phyloP scores from a whole-genome alignment of 2,329 filamentous ascomycete species.

The Sclerotinia subarctica region DNA sequence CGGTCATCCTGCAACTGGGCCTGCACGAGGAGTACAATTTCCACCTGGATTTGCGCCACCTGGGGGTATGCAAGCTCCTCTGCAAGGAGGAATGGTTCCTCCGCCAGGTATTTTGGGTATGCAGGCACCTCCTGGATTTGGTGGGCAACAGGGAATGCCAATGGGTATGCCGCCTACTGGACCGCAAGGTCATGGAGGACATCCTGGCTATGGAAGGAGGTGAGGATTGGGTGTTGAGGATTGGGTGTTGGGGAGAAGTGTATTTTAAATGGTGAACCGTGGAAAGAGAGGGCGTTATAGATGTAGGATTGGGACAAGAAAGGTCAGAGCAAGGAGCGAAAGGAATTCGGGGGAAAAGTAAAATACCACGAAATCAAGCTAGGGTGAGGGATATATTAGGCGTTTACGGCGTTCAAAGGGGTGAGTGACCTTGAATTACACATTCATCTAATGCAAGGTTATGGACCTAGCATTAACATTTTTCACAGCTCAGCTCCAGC shows the following conservation, averaged over 20 bases:
- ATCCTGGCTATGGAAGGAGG: slow-evolving; percentile 20
- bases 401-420: slow-evolving; percentile 5
- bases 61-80: slow-evolving; percentile 1
- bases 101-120: slow-evolving; percentile 26
- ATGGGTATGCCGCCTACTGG: slow-evolving; percentile 34
- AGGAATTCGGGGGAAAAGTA: neutral
- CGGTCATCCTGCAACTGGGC: neutral
- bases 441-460: neutral
- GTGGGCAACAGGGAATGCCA: slow-evolving; percentile 28
- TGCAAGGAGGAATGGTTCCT: neutral
- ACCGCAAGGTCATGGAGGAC: slow-evolving; percentile 27
- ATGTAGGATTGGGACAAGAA: neutral
- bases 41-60: slow-evolving; percentile 44
- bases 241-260: neutral
- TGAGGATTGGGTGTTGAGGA: neutral
- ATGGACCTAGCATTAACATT: neutral
- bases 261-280: neutral
- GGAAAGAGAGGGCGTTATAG: too few relatives aligned
- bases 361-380: slow-evolving; percentile 8
- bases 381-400: slow-evolving; percentile 8
- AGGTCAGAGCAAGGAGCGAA: too few relatives aligned
- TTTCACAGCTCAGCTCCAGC: neutral
- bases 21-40: slow-evolving; percentile 29
- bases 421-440: slow-evolving; percentile 11
- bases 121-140: slow-evolving; percentile 36